Conservation (phyloP, 768 basidiomycete species). For the Pleurotus salmoneostramineus region DNA sequence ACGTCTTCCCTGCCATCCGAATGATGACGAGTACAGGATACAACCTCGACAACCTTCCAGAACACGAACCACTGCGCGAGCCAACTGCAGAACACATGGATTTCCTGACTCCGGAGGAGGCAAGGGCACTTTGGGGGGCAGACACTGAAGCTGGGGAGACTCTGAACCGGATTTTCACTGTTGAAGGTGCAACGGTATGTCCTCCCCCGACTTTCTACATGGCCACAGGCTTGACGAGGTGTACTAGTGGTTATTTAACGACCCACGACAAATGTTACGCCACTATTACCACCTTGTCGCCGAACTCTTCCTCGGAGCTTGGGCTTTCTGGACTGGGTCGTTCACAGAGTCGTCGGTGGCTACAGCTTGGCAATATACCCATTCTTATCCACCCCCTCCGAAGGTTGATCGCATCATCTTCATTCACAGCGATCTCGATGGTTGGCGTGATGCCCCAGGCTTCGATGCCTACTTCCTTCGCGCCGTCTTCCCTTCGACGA, state of each 20-base stretch:
- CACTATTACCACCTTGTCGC: conserved; percentile 90
- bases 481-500: conserved; percentile 65
- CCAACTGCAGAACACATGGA: conserved; percentile 63
- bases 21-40: conserved; percentile 71
- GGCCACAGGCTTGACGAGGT: neutral
- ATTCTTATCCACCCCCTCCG: conserved; percentile 28
- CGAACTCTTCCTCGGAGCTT: conserved; percentile 73
- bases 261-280: conserved; percentile 71
- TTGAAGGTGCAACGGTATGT: conserved; percentile 72
- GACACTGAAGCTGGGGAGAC: conserved; percentile 20
- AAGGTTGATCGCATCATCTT: conserved; percentile 70
- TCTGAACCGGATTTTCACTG: conserved; percentile 53
- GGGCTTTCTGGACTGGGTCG: conserved; percentile 70
- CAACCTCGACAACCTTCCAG: conserved; percentile 51
- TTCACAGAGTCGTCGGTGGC: conserved; percentile 17
- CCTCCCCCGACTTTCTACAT: neutral
- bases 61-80: conserved; percentile 62
- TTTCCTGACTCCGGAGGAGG: conserved; percentile 57
- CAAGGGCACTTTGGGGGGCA: conserved; percentile 56
- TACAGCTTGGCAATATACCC: neutral
- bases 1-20: conserved; percentile 36
- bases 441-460: conserved; percentile 74
- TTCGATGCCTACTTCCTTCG: conserved; percentile 79
- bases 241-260: conserved; percentile 55
- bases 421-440: conserved; percentile 49